Percentiles rank a stretch among this genome's conserved stretches.
These are phyloP conservation scores for Aspergillus coremiiformis DNA, from an alignment of 495 filamentous ascomycete genomes.

Conservation along the genomic window DNA sequence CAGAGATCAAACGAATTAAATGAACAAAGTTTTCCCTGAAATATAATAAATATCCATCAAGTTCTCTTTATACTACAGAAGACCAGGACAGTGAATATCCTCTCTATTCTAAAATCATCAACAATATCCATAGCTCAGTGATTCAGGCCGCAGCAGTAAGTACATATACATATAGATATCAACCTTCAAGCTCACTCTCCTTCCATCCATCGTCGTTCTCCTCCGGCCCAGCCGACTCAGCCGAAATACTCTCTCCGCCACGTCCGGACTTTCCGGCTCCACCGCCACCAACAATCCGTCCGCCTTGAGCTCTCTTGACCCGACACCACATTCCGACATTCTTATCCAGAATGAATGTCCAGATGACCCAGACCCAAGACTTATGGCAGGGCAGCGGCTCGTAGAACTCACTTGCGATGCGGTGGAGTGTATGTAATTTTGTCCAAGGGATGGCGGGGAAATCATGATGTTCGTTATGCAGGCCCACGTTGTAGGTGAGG, in stretches of 20 bases:
- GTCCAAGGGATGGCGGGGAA: conserved; percentile 98
- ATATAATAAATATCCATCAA: background rate
- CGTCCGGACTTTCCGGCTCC: conserved; percentile 37
- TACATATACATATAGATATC: conserved; percentile 6
- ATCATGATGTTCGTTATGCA: conserved; percentile 98
- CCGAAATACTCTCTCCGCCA: conserved; percentile 37
- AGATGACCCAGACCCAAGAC: conserved; percentile 90
- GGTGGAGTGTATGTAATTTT: conserved; percentile 60
- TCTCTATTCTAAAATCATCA: background rate
- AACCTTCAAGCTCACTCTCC: conserved; percentile 46
- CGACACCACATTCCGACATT: conserved; percentile 83
- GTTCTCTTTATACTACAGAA: background rate
- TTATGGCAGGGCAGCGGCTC: conserved; percentile 74
- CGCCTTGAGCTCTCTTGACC: conserved; percentile 83
- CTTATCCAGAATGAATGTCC: conserved; percentile 87
- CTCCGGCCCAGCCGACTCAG: conserved; percentile 30
- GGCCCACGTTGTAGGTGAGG: conserved; percentile 90
- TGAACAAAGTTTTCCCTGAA: too few relatives aligned
- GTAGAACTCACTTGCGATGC: conserved; percentile 91
- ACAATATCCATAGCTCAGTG: background rate
- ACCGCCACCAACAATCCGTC: conserved; percentile 56
- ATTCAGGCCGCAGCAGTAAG: background rate
- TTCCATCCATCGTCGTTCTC: conserved; percentile 43
- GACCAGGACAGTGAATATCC: background rate
- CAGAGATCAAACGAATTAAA: background rate